Evolutionary conservation across 2,329 filamentous ascomycete species (phyloP), one percentile per base, ranked within the genome.

Genomic region (Colletotrichum melonis): DNA sequence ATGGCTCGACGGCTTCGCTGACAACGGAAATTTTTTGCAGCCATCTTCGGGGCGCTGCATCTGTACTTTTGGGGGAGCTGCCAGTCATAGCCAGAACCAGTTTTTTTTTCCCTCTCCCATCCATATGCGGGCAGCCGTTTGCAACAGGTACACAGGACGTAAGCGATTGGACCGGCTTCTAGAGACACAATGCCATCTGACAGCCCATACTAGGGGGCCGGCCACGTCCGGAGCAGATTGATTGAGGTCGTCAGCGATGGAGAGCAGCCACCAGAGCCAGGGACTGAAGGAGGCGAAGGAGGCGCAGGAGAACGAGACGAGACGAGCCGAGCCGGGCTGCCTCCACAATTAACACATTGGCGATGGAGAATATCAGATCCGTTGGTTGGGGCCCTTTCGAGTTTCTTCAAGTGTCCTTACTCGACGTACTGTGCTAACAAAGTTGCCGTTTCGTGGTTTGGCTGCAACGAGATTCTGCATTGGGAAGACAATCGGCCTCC

Each of bases 101-200:
- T 62, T 42, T 59, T 49, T 65, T 63, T 16, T 16, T 42, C 14
- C 5, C 32, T 35, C 30, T 35, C 32, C 32, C 32, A 35, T 35
- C 38, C 38, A 42, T 56, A 64, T 65, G 70, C 70, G 35, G 60
- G 54, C 26, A 70, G 26, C 70, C 70, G 66, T 57, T 57, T 38
- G 60, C 26, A 59, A 63, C 59, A 49, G 24, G 28, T 32, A 67
- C 59, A 69, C 42, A 69, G 42, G 52, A 46, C 32, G 32, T 62
- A 70, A 65, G 67, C 70, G 70, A 73, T 62, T 73, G 70, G 67
- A 30, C 32, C 70, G 35, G 60, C 54, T 70, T 35, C 55, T 46
- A 70, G 67, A 60, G 57, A 72, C 69, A 65, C 55, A 70, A 70
- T 70, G 60, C 42, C 70, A 73, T 73, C 70, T 73, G 70, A 70